Conservation (phyloP, 352 stramenopile species). For the Phytopythium oedochilum region DNA sequence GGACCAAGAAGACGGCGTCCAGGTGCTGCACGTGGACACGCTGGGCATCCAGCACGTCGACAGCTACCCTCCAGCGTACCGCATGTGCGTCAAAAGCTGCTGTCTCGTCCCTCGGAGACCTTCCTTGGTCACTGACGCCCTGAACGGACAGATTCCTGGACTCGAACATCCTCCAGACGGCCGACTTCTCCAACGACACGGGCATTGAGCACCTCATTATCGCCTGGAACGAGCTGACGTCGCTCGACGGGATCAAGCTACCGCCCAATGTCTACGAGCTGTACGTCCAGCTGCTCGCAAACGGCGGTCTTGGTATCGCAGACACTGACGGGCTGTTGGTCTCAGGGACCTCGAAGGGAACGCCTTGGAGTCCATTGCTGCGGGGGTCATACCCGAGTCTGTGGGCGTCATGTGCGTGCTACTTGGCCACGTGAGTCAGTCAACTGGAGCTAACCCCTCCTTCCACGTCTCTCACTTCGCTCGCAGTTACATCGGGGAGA, state of each 20-base stretch:
- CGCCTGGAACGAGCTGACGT: conserved; percentile 2
- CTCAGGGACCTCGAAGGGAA: conserved; percentile 1
- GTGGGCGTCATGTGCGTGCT: background rate
- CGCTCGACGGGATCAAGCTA: conserved; percentile 3
- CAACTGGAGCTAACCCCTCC: no score
- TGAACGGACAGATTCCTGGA: background rate
- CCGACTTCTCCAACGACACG: conserved; percentile 2
- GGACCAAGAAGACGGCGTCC: conserved; percentile 2
- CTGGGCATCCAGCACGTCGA: conserved; percentile 8
- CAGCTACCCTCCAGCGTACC: conserved; percentile 6
- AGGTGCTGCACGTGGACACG: conserved; percentile 6
- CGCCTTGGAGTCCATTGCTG: background rate
- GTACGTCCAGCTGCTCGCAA: background rate
- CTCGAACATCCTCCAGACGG: background rate
- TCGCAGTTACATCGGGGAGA: background rate
- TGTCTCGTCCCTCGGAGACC: no score
- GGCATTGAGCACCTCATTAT: conserved; percentile 3
- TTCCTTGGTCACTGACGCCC: background rate
- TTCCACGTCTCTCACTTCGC: background rate
- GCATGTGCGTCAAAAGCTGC: background rate
- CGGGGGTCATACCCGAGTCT: background rate
- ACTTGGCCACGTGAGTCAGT: no score
- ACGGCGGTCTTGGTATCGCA: no score
- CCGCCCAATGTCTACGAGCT: background rate
- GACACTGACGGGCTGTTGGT: no score